Evolutionary conservation across 805 yeast genomes (phyloP).

Genomic region (Candida nitratophila): DNA sequence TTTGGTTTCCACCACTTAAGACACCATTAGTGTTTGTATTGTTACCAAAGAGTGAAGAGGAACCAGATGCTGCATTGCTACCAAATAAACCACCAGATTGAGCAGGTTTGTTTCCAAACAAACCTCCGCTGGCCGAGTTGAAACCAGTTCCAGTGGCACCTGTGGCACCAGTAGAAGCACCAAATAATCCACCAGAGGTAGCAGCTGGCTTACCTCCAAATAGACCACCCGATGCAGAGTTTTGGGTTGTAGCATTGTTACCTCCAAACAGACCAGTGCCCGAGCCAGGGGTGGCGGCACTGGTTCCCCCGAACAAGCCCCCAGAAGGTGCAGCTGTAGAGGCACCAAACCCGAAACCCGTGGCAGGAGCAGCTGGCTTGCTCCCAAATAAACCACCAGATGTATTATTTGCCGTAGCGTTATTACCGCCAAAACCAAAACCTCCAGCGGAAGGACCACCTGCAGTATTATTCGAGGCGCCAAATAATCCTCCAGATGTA

Average conservation of each 20-base stretch:
- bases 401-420: slow-evolving; percentile 6
- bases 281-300: slow-evolving; percentile 2
- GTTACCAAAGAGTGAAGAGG: not conserved
- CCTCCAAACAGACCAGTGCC: not conserved
- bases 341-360: slow-evolving; percentile 18
- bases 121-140: slow-evolving; percentile 21
- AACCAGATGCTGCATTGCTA: slow-evolving; percentile 5
- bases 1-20: slow-evolving; percentile 1
- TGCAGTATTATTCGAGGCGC: slow-evolving; percentile 8
- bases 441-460: slow-evolving; percentile 23
- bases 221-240: slow-evolving; percentile 32
- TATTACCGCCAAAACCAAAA: slow-evolving; percentile 35
- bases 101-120: slow-evolving; percentile 27
- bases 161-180: slow-evolving; percentile 2
- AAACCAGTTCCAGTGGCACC: slow-evolving; percentile 1
- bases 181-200: slow-evolving; percentile 8
- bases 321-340: slow-evolving; percentile 17
- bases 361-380: slow-evolving; percentile 14
- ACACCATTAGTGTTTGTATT: slow-evolving; percentile 1
- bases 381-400: slow-evolving; percentile 12
- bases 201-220: slow-evolving; percentile 29
- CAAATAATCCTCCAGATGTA: slow-evolving; percentile 13
- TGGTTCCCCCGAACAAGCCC: slow-evolving; percentile 35
- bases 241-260: not conserved
- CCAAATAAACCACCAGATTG: slow-evolving; percentile 29